Conservation (phyloP, 371 early-diverging fungal genomes). For the Actinomortierella ambigua region DNA sequence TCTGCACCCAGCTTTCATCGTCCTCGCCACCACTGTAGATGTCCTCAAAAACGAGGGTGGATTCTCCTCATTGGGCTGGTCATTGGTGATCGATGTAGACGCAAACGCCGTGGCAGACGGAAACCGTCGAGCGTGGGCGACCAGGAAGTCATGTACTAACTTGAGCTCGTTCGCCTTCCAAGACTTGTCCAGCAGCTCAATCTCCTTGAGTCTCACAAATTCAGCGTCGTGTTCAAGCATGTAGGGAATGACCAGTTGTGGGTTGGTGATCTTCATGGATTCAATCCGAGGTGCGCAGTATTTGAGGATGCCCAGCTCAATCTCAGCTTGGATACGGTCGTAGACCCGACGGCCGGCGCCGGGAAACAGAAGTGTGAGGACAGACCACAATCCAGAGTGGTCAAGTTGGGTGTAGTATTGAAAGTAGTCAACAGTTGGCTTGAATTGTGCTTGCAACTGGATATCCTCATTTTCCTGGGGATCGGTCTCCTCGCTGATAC, state of each 20-base stretch:
- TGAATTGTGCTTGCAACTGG: no score
- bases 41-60: no score
- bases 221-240: conserved; percentile 6
- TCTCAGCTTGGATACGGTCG: conserved; percentile 19
- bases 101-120: no score
- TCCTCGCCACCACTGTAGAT: no score
- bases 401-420: conserved; percentile 23
- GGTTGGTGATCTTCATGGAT: conserved; percentile 18
- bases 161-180: conserved; percentile 20
- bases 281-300: conserved; percentile 20
- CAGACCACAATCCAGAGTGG: conserved; percentile 16
- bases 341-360: conserved; percentile 32
- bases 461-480: neutral
- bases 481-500: no score
- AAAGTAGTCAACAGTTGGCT: conserved; percentile 23
- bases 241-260: conserved; percentile 9
- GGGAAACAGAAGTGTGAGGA: conserved; percentile 23
- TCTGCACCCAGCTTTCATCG: no score
- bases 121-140: conserved; percentile 7
- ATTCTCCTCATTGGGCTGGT: no score
- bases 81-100: no score
- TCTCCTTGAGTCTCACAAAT: conserved; percentile 11
- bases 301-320: conserved; percentile 20
- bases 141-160: conserved; percentile 18
- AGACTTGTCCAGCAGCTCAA: conserved; percentile 18